Base-by-base conservation (phyloP, 2,329 filamentous ascomycete species). In the Botrytis fabae region DNA sequence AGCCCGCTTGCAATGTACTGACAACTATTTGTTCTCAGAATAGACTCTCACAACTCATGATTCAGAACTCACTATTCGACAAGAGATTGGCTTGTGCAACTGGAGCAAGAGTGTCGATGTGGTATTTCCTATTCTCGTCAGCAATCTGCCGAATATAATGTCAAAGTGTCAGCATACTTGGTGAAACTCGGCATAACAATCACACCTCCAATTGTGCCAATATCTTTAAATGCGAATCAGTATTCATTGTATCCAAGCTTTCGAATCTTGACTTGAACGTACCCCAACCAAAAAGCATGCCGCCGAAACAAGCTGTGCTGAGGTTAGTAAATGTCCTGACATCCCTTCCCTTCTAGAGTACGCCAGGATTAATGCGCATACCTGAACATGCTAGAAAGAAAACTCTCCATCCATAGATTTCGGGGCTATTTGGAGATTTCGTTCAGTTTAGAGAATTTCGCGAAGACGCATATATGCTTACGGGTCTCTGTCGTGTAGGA, bases 151-250 rank as follows among this genome's bases (percentile, higher is more conserved):
- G 4, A 10, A 10, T 9, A 32, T n/a, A 10, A 16, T 28, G 16
- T 22, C 28, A 25, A 16, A 18, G 44, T 54, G 64, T 32, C 25
- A 18, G 76, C 83, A 64, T 81, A 89, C 84, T 82, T 80, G 79
- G 88, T 85, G 77, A 92, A 93, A 16, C 86, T 85, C 32, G 86
- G 82, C 78, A 95, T 86, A 4, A 91, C 93, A 73, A 95, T 84
- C 75, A 95, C 89, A 73, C 90, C 90, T 63, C 91, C 92, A 86
- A 93, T 94, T 16, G 93, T 91, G 79, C 92, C 90, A 82, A 92
- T 91, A 81, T 93, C 92, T 78, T 68, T 8, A 20, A 4, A 42
- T 25, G 25, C 1, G 4, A 59, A 35, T 66, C 44, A 71, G 48
- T 35, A 44, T 44, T n/a, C 0, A 32, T 14, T 22, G 22, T 42